Conservation (phyloP, 2,329 filamentous ascomycete species). For the Colletotrichum filicis region DNA sequence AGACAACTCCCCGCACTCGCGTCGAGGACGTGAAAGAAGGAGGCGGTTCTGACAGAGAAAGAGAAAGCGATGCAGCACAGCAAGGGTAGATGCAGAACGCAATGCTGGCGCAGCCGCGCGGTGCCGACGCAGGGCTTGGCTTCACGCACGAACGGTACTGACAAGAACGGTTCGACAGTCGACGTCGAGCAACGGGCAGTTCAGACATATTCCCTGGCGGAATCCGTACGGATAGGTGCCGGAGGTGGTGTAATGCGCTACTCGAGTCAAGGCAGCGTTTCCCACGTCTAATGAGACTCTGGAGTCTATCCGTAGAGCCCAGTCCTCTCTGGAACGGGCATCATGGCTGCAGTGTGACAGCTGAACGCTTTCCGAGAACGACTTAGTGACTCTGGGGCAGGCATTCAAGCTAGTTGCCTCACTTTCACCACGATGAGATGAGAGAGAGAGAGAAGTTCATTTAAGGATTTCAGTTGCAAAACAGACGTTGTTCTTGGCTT, state of each 20-base stretch:
- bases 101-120: constrained; percentile 5
- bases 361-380: neutral
- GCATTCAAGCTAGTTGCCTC: neutral
- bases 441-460: neutral
- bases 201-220: neutral
- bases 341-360: constrained; percentile 2
- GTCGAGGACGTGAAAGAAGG: neutral
- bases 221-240: neutral
- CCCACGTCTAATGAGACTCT: constrained; percentile 8
- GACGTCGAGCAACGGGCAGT: neutral
- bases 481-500: neutral
- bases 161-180: neutral
- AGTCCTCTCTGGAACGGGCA: neutral
- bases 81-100: neutral
- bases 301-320: neutral
- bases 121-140: constrained; percentile 7
- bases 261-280: constrained; percentile 25
- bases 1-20: constrained; percentile 7
- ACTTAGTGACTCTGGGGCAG: neutral
- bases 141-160: neutral
- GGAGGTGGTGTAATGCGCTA: neutral
- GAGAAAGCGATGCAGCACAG: neutral
- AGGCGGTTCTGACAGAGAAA: neutral
- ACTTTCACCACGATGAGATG: neutral
- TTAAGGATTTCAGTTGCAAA: neutral